Conservation (phyloP, 1,284 basidiomycete species). For the Golubevia sp. region DNA sequence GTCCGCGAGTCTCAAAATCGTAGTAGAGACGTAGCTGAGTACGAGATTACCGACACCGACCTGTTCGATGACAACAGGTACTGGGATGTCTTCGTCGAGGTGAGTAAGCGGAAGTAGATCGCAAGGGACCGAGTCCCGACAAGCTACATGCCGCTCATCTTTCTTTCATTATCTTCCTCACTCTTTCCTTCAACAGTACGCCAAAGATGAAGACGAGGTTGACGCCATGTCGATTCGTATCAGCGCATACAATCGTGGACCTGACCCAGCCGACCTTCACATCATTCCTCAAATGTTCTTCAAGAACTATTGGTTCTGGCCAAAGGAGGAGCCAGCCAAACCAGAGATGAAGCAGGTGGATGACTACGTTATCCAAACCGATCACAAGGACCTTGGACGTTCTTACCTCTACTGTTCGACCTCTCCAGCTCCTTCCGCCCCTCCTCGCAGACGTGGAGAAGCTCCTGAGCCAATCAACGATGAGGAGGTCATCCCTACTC, state of each 20-base stretch:
- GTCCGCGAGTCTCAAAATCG: slow-evolving; percentile 82
- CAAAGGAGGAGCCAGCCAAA: slow-evolving; percentile 75
- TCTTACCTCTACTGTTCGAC: slow-evolving; percentile 84
- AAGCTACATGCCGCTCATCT: not conserved
- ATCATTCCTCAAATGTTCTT: slow-evolving; percentile 95
- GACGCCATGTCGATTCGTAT: slow-evolving; percentile 90
- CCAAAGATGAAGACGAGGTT: slow-evolving; percentile 90
- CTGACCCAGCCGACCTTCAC: slow-evolving; percentile 92
- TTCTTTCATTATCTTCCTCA: slow-evolving; percentile 6
- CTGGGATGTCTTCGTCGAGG: slow-evolving; percentile 97
- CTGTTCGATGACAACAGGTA: slow-evolving; percentile 90
- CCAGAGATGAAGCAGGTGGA: slow-evolving; percentile 69
- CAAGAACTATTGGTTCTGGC: slow-evolving; percentile 98
- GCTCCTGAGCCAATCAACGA: slow-evolving; percentile 58
- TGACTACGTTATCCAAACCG: slow-evolving; percentile 66
- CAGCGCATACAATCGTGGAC: slow-evolving; percentile 93
- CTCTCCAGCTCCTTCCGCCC: slow-evolving; percentile 83
- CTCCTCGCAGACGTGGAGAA: slow-evolving; percentile 66
- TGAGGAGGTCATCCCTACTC: slow-evolving; percentile 64
- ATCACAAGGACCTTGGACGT: slow-evolving; percentile 69
- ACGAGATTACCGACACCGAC: slow-evolving; percentile 89
- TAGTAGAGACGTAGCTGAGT: slow-evolving; percentile 84
- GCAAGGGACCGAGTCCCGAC: not conserved
- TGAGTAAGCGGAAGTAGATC: slow-evolving; percentile 60
- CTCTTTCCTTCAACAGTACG: slow-evolving; percentile 71